Evolutionary conservation across 2,329 filamentous ascomycete genomes (phyloP).

Genomic region (Stagonosporopsis tanaceti): DNA sequence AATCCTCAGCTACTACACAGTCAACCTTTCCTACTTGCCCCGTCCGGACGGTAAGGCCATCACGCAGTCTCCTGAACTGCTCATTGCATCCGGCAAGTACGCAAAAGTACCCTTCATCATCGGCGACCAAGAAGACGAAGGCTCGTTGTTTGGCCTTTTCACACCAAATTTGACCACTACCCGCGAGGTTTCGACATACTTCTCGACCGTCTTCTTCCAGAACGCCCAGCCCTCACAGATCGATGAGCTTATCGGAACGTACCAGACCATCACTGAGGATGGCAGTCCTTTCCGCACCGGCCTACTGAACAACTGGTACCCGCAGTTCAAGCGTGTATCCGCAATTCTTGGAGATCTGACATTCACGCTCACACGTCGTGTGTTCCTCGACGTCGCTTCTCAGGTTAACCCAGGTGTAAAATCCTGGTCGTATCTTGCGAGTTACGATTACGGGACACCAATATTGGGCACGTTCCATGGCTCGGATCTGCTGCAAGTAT

Average conservation of each 20-base stretch:
- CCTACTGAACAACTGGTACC: conserved; percentile 74
- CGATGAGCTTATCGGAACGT: conserved; percentile 66
- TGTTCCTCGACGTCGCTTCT: conserved; percentile 63
- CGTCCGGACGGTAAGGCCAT: conserved; percentile 73
- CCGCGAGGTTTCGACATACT: conserved; percentile 66
- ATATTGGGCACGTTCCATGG: conserved; percentile 80
- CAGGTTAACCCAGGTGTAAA: conserved; percentile 65
- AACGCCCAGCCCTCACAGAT: conserved; percentile 62
- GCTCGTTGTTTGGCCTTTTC: conserved; percentile 76
- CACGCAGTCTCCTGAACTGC: conserved; percentile 67
- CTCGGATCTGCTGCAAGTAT: conserved; percentile 73
- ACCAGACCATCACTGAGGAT: conserved; percentile 62
- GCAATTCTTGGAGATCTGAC: conserved; percentile 78
- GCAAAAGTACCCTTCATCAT: conserved; percentile 70
- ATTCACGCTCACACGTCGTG: conserved; percentile 75
- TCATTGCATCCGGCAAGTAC: conserved; percentile 63
- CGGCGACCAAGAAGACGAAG: conserved; percentile 82
- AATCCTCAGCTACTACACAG: conserved; percentile 70
- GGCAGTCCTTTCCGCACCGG: conserved; percentile 78
- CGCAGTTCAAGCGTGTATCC: conserved; percentile 78
- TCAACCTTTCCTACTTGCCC: conserved; percentile 77
- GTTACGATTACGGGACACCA: conserved; percentile 75
- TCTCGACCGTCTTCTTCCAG: conserved; percentile 68
- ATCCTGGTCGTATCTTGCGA: conserved; percentile 77
- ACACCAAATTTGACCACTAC: conserved; percentile 72